Percentiles rank a stretch among this genome's conserved stretches.
Conservation (phyloP, 441 rosid species). For the Gossypium aridum region DNA sequence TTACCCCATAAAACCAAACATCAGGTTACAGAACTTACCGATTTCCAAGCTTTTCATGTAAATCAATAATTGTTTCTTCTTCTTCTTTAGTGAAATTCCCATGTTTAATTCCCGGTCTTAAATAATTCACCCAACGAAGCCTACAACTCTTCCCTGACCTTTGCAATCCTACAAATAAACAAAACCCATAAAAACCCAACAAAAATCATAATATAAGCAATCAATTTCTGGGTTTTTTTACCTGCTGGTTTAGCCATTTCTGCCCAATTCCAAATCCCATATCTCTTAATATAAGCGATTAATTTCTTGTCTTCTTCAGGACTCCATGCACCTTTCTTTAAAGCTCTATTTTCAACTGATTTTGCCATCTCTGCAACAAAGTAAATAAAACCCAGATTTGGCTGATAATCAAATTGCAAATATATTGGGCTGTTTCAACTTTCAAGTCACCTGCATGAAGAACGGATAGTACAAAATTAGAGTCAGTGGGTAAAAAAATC, state of each 20-base stretch:
- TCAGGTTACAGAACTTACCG: constrained; percentile 18
- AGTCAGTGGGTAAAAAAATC: not conserved
- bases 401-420: not conserved
- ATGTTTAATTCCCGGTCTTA: constrained; percentile 26
- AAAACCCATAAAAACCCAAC: not conserved
- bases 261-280: constrained; percentile 42
- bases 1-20: not conserved
- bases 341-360: not conserved
- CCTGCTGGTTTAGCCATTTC: constrained; percentile 39
- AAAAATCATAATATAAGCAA: not conserved
- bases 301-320: constrained; percentile 33
- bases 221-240: not conserved
- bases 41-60: constrained; percentile 29
- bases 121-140: constrained; percentile 47
- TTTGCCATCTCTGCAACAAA: not conserved
- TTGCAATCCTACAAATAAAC: constrained; percentile 22
- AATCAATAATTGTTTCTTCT: constrained; percentile 25
- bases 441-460: not conserved
- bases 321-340: constrained; percentile 33
- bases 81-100: constrained; percentile 38
- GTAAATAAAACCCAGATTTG: not conserved
- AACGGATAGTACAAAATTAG: not conserved
- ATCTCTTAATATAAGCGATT: constrained; percentile 25
- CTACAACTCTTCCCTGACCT: constrained; percentile 51
- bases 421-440: no score